phyloP scores from a whole-genome alignment of 331 rosid species.

The Erythrophleum ivorense region DNA sequence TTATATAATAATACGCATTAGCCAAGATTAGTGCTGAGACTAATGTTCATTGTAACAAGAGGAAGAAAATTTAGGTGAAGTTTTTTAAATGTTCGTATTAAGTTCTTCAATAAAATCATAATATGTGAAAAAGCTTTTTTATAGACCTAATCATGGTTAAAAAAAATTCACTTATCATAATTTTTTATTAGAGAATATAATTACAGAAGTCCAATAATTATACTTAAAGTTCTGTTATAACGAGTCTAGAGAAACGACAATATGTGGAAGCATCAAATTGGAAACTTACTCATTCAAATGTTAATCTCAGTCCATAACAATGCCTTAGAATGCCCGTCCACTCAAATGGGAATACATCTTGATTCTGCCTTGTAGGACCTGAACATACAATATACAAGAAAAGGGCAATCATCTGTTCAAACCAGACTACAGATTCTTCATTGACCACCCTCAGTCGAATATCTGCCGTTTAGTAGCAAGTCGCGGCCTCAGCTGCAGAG shows the following conservation, averaged over 20 bases:
- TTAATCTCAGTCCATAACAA: slow-evolving; percentile 31
- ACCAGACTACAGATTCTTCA: slow-evolving; percentile 44
- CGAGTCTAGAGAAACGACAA: neutral
- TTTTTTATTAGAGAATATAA: neutral
- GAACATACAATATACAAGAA: slow-evolving; percentile 41
- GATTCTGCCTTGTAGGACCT: slow-evolving; percentile 33
- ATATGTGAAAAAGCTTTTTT: neutral
- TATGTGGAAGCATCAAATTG: slow-evolving; percentile 1
- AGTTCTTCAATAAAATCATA: neutral
- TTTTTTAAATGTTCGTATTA: neutral
- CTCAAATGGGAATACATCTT: slow-evolving; percentile 28
- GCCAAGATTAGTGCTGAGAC: too few relatives aligned
- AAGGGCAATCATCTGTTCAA: slow-evolving; percentile 32
- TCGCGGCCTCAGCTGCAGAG: slow-evolving; percentile 71
- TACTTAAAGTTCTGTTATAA: neutral
- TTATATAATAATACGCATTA: too few relatives aligned
- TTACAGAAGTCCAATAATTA: neutral
- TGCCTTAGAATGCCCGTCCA: slow-evolving; percentile 23
- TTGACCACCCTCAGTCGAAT: slow-evolving; percentile 43
- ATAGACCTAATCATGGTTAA: neutral
- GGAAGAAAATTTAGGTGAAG: too few relatives aligned
- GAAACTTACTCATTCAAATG: slow-evolving; percentile 4
- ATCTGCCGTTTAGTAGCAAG: slow-evolving; percentile 54
- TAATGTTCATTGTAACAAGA: too few relatives aligned
- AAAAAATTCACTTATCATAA: neutral